Evolutionary conservation across 352 stramenopile species (phyloP).

Genomic region (Pythium guiyangense): DNA sequence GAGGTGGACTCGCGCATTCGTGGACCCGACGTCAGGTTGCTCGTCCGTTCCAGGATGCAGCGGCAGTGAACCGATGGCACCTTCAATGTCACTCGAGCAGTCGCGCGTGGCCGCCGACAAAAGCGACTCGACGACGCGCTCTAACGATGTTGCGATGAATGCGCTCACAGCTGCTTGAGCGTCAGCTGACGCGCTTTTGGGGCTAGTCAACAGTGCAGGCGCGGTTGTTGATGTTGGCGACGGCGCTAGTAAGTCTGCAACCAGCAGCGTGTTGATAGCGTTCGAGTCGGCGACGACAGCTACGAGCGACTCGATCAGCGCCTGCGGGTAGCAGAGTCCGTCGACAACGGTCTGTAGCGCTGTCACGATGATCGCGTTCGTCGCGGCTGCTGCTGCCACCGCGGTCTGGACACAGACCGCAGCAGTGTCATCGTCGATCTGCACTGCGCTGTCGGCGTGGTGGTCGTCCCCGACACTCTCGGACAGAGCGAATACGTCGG

Average conservation of each 20-base stretch:
- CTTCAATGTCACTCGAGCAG: background rate
- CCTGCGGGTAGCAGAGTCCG: constrained; percentile 8
- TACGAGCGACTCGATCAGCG: constrained; percentile 12
- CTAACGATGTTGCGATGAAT: constrained; percentile 18
- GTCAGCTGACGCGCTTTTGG: too few relatives aligned
- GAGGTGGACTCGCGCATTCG: background rate
- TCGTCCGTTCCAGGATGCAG: background rate
- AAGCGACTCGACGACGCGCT: constrained; percentile 19
- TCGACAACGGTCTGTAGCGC: constrained; percentile 22
- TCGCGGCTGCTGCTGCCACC: constrained; percentile 12
- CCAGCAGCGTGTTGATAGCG: background rate
- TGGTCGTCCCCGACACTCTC: background rate
- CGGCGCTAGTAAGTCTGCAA: background rate
- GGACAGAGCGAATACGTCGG: too few relatives aligned
- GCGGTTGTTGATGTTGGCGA: background rate
- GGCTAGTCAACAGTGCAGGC: too few relatives aligned
- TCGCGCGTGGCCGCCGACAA: background rate
- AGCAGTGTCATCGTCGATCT: background rate
- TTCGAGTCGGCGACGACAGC: constrained; percentile 5
- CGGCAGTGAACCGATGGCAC: background rate
- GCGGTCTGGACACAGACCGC: constrained; percentile 10
- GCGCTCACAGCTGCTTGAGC: constrained; percentile 15
- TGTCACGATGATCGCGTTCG: constrained; percentile 21
- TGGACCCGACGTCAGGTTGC: background rate
- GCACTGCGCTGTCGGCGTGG: background rate